Base-by-base conservation (phyloP, 768 basidiomycete species). In the Symmetrospora coprosmae region DNA sequence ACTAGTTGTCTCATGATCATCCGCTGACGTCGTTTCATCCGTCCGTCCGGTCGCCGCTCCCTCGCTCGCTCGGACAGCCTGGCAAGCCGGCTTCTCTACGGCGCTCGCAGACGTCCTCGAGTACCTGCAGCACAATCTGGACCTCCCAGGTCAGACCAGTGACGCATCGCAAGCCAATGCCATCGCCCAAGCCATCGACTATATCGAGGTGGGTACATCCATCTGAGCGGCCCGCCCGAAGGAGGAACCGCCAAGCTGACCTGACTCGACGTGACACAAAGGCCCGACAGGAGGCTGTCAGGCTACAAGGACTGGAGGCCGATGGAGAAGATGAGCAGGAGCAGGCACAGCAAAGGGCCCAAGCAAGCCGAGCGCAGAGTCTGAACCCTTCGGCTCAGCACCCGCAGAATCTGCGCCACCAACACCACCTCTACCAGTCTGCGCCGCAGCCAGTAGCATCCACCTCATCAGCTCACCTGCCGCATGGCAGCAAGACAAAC, bases 101-200 rank as follows among this genome's bases (percentile, higher is more conserved):
- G 59, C 59, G 33, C 25, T 60, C 19, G 25, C 53, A 51, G 59
- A 60, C 25, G 59, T 60, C 9, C 49, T 60, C 9, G 59, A 60
- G 35, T 60, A 50, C 33, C 49, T 60, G 7, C 59, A 60, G 59
- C 31, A 52, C 27, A 38, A 47, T 28, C 50, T 60, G 27, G 59
- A 60, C 33, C 19, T 58, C 5, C 23, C 28, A 6, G 55, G 28
- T 7, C 55, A 58, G 33, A n/a, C n/a, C n/a, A n/a, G n/a, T n/a
- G n/a, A n/a, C n/a, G 41, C 38, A 19, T 35, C 31, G 9, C 38
- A 30, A 2, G 46, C 31, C 43, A 43, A 58, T n/a, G 55, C 28
- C 14, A 30, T 58, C 19, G 55, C 55, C 9, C 31, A 58, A 31
- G 55, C 46, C 17, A 58, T 58, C 30, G 55, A 58, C 28, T 58